These are phyloP conservation scores for Aechmea fasciata DNA, from an alignment of 176 grass and related monocot species.

Conservation along the genomic window DNA sequence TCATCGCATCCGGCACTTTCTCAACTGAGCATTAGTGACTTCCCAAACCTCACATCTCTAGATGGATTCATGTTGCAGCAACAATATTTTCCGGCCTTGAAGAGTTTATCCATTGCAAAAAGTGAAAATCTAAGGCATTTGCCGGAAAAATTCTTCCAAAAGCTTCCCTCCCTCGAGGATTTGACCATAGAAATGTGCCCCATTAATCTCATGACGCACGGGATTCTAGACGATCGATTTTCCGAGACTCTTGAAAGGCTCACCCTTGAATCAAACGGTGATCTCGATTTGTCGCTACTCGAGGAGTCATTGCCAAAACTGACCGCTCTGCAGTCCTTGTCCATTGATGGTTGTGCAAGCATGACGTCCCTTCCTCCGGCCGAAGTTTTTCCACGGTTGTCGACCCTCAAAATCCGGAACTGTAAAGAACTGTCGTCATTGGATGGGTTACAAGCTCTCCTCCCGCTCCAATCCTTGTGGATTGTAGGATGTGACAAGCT, in stretches of 20 bases:
- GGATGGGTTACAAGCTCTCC: slow-evolving; percentile 14
- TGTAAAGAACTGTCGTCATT: slow-evolving; percentile 16
- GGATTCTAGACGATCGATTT: not conserved
- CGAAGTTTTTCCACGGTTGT: slow-evolving; percentile 13
- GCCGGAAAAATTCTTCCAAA: not conserved
- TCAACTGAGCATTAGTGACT: not conserved
- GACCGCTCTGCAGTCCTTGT: slow-evolving; percentile 7
- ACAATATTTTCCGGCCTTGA: slow-evolving; percentile 1
- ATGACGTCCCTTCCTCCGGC: slow-evolving; percentile 13
- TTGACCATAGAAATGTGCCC: not conserved
- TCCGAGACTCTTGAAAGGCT: not conserved
- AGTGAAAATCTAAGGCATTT: slow-evolving; percentile 22
- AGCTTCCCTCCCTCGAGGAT: not conserved
- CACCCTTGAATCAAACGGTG: not conserved
- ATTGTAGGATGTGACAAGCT: no score
- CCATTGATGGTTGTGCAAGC: not conserved
- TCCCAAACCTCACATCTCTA: slow-evolving; percentile 21
- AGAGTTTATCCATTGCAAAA: not conserved
- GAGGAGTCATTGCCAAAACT: not conserved
- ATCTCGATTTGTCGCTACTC: not conserved
- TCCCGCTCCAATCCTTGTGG: no score
- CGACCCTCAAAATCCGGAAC: not conserved
- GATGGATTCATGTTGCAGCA: not conserved
- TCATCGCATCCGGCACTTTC: not conserved
- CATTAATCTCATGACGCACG: not conserved